Base-by-base conservation (phyloP, 352 stramenopile genomes). In the Phytophthora pseudosyringae region DNA sequence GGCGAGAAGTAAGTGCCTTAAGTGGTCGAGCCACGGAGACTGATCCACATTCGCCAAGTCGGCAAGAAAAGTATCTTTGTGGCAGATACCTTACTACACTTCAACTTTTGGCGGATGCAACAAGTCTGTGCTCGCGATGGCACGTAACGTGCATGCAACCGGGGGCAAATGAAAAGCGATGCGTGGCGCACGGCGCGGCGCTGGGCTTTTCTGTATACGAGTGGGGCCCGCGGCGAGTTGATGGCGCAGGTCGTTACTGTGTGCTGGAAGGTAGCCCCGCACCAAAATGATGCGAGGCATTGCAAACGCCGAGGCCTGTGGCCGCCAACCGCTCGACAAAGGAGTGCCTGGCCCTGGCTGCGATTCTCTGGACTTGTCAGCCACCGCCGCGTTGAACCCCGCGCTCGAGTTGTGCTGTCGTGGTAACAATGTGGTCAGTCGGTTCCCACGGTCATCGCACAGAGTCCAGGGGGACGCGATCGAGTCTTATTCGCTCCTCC, bases 341-440 rank as follows among this genome's bases (percentile, higher is more conserved):
- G 10, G 21, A 45, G 46, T 59, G 45, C 49, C 43, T 57, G 38
- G 33, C 29, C 25, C 28, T 67, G 48, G 32, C 49, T 60, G 50
- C 35, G 16, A 21, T 54, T 21, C 35, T 36, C 64, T 67, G 64
- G 49, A 67, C 57, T 63, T 62, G 49, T 66, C 55, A 60, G 55
- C 47, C 55, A 67, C 12, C 16, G 32, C 38, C 8, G 4, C 46
- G 44, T 21, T 67, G 51, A 67, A 41, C 31, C 21, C 38, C 16
- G 36, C 26, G 38, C 29, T 28, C 18, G 32, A 50, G 57, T 54
- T 57, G 50, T 65, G 45, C n/a, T 52, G 59, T 56, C 44, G 59
- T 13, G 25, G 38, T 69, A 69, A 69, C 43, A 68, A 64, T 61
- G 49, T 61, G 38, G 59, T 64, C 64, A 67, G 64, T 58, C 44